These are phyloP conservation scores for Eucalyptus marginata DNA, from an alignment of 345 rosid genomes.

Conservation along the genomic window DNA sequence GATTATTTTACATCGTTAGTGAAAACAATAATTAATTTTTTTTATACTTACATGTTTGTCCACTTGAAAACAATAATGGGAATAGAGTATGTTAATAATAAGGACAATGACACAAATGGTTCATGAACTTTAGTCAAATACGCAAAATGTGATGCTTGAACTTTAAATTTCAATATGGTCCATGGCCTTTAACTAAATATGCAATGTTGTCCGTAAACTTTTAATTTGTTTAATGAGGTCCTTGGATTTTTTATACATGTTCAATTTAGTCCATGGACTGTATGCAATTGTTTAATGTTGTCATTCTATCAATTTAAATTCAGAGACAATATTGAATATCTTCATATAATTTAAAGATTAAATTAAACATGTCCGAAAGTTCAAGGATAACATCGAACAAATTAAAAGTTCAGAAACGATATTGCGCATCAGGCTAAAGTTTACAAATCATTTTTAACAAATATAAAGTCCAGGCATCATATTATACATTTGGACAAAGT, in stretches of 20 bases:
- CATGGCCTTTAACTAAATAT: rapidly evolving
- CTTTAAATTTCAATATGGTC: too few species aligned
- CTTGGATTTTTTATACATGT: too few species aligned
- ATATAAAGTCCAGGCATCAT: not conserved
- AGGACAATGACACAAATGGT: too few species aligned
- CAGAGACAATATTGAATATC: rapidly evolving
- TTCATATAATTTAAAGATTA: not conserved
- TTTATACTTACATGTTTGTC: not conserved
- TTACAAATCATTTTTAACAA: not conserved
- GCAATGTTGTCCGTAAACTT: rapidly evolving
- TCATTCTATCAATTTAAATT: not conserved
- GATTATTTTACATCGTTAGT: not conserved
- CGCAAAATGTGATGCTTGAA: rapidly evolving
- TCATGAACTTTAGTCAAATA: rapidly evolving
- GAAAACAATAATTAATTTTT: not conserved
- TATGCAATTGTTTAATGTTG: too few species aligned
- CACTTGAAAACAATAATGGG: not conserved
- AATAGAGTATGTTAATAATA: not conserved
- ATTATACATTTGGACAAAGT: too few species aligned
- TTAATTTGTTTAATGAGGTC: too few species aligned
- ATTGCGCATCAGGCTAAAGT: rapidly evolving
- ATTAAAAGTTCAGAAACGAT: rapidly evolving
- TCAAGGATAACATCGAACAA: rapidly evolving
- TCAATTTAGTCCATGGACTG: too few species aligned
- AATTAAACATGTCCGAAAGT: rapidly evolving